These are phyloP conservation scores for Pythium brassicae DNA, from an alignment of 352 stramenopile genomes.

Conservation along the genomic window DNA sequence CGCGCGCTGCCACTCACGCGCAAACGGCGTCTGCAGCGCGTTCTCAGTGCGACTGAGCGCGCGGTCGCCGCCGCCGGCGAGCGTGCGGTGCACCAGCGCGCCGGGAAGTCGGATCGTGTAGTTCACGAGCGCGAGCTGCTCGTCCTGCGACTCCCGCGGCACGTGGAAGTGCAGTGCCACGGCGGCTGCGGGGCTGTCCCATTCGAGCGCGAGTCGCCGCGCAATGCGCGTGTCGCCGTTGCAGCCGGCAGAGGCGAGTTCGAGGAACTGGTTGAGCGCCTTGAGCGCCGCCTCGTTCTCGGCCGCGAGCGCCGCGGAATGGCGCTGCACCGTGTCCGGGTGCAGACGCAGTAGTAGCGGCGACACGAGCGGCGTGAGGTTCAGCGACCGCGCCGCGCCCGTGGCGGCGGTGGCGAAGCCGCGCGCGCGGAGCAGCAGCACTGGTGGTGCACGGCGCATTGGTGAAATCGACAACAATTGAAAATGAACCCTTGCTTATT, in stretches of 20 bases:
- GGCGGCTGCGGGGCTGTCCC: slow-evolving; percentile 35
- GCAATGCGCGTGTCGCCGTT: slow-evolving; percentile 64
- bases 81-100: slow-evolving; percentile 46
- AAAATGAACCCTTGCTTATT: background rate
- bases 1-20: slow-evolving; percentile 59
- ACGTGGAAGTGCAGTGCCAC: slow-evolving; percentile 58
- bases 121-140: slow-evolving; percentile 9
- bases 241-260: slow-evolving; percentile 54
- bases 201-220: slow-evolving; percentile 43
- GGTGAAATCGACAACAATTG: background rate
- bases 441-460: background rate
- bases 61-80: slow-evolving; percentile 30
- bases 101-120: slow-evolving; percentile 53
- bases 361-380: slow-evolving; percentile 61
- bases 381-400: slow-evolving; percentile 13
- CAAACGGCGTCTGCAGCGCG: slow-evolving; percentile 46
- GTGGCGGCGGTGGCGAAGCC: slow-evolving; percentile 4
- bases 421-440: slow-evolving; percentile 1
- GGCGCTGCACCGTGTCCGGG: slow-evolving; percentile 56
- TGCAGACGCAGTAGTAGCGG: slow-evolving; percentile 69
- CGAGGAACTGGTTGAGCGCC: slow-evolving; percentile 73
- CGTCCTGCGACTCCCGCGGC: slow-evolving; percentile 10
- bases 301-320: slow-evolving; percentile 31
- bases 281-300: slow-evolving; percentile 75
- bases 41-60: slow-evolving; percentile 19